These are phyloP conservation scores for Ambrosia artemisiifolia DNA, from an alignment of 129 eudicot genomes.

Conservation along the genomic window DNA sequence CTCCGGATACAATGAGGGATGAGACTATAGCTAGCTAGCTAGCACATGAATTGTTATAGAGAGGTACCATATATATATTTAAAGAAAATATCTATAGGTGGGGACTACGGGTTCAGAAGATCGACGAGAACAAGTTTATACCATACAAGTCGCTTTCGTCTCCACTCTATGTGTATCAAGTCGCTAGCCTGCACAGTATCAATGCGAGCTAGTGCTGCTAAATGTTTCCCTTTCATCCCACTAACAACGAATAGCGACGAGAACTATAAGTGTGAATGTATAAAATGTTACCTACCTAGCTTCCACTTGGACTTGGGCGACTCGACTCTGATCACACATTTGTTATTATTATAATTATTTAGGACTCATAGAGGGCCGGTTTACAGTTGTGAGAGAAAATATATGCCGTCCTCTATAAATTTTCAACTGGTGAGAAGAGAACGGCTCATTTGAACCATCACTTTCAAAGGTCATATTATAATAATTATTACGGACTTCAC, in stretches of 20 bases:
- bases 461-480: background rate
- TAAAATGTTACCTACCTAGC: too few species aligned
- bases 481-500: background rate
- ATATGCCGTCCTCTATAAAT: too few species aligned
- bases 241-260: too few species aligned
- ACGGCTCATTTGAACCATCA: background rate
- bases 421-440: too few species aligned
- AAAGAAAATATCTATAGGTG: slow-evolving; percentile 11
- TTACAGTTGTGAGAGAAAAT: too few species aligned
- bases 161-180: background rate
- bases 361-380: too few species aligned
- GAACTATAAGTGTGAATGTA: too few species aligned
- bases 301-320: too few species aligned
- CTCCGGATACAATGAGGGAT: background rate
- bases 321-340: too few species aligned
- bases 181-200: slow-evolving; percentile 3
- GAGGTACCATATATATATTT: background rate
- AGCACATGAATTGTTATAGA: background rate
- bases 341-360: too few species aligned
- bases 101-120: background rate
- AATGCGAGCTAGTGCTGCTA: background rate
- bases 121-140: background rate
- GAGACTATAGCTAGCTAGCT: background rate
- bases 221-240: background rate
- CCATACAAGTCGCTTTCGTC: slow-evolving; percentile 25